These are phyloP conservation scores for Teratosphaeriaceae sp. DNA, from an alignment of 2,329 filamentous ascomycete species.

Conservation along the genomic window DNA sequence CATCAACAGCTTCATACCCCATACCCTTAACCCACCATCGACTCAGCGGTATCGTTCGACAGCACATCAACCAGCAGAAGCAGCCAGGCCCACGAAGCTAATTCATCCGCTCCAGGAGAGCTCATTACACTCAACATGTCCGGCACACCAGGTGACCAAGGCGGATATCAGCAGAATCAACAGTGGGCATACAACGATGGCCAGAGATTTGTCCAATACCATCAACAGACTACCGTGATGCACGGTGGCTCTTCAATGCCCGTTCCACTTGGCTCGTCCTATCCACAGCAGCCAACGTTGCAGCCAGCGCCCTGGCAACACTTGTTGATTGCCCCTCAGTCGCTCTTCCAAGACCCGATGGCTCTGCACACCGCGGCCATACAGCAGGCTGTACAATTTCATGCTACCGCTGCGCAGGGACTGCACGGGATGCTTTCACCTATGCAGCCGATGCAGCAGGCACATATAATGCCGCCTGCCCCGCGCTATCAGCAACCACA, in stretches of 20 bases:
- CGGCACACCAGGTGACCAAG: constrained; percentile 1
- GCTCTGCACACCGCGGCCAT: neutral
- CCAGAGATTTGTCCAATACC: neutral
- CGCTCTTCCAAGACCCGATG: neutral
- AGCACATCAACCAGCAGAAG: no score
- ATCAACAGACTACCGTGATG: constrained; percentile 1
- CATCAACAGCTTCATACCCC: no score
- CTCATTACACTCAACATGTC: neutral
- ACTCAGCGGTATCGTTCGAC: no score
- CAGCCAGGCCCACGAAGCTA: no score
- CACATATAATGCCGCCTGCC: neutral
- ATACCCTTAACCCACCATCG: no score
- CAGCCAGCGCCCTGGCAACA: neutral
- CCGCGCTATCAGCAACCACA: neutral
- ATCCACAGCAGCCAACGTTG: neutral
- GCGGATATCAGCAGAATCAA: constrained; percentile 5
- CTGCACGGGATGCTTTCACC: neutral
- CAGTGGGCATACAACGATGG: constrained; percentile 8
- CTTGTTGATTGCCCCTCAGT: neutral
- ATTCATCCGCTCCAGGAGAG: no score
- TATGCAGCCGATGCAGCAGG: neutral
- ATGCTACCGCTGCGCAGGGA: neutral
- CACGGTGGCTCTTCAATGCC: neutral
- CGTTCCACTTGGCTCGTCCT: neutral
- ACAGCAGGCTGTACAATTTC: neutral